Percentiles rank a stretch among this genome's conserved stretches.
phyloP scores from a whole-genome alignment of 495 filamentous ascomycete genomes.

The Alectoria sarmentosa region DNA sequence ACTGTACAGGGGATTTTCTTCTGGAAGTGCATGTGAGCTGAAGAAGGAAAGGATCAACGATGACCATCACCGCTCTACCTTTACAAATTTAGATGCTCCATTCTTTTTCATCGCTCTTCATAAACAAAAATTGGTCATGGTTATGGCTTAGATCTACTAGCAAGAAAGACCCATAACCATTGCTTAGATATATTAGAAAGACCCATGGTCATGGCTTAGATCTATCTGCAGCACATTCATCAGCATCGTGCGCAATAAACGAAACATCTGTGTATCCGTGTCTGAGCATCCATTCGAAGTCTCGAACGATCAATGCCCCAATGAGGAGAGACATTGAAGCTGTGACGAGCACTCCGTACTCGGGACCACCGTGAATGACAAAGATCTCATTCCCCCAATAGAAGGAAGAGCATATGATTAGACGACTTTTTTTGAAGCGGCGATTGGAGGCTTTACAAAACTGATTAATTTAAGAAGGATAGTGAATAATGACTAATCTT shows the following conservation, averaged over 20 bases:
- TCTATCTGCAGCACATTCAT: background rate
- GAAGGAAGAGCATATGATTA: background rate
- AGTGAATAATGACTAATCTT: background rate
- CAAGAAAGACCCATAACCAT: too few species aligned
- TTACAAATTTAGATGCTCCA: background rate
- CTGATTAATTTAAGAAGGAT: background rate
- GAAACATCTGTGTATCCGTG: background rate
- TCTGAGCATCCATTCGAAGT: background rate
- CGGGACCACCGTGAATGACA: background rate
- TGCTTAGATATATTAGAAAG: background rate
- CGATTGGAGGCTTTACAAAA: background rate
- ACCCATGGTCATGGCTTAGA: background rate
- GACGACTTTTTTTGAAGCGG: background rate
- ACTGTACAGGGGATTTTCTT: too few species aligned
- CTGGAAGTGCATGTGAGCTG: too few species aligned
- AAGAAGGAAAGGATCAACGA: background rate
- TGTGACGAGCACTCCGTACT: background rate
- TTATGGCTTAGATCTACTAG: background rate
- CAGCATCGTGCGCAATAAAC: background rate
- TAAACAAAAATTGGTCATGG: background rate
- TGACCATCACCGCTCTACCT: background rate
- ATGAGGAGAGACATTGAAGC: background rate
- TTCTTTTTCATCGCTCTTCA: too few species aligned
- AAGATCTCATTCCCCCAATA: background rate
- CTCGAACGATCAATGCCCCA: background rate